Base-by-base conservation (phyloP, 2,329 filamentous ascomycete species). In the Zasmidium cellare region DNA sequence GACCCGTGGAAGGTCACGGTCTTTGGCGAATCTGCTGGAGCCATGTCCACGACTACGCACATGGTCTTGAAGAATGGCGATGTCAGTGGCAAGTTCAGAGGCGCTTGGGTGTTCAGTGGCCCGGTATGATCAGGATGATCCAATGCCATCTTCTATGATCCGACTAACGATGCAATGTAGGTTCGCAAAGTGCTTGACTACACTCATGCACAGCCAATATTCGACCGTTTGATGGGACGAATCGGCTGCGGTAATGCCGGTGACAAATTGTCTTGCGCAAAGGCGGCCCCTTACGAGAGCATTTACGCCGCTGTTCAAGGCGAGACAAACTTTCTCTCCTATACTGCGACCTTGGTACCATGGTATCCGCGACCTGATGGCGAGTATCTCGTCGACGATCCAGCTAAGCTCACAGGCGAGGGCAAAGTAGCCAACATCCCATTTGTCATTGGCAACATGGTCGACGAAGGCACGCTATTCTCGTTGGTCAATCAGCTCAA, bases 111-210 rank as follows among this genome's bases (percentile, higher is more conserved):
- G 14, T 31, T 31, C 28, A 31, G 28, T 31, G 28, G 28, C 7
- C 28, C 28, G 28, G 28, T 31, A 31, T 7, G 28, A 7, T 14
- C n/a, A n/a, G n/a, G n/a, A n/a, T n/a, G n/a, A n/a, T n/a, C n/a
- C n/a, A n/a, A n/a, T n/a, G n/a, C n/a, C n/a, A n/a, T n/a, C n/a
- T n/a, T n/a, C n/a, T n/a, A n/a, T n/a, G n/a, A n/a, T n/a, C n/a
- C n/a, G 28, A 91, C 92, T 64, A 92, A 92, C 88, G 83, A 88
- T 75, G 88, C 85, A 1, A 87, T 88, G 1, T 84, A 80, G 56
- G 51, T 76, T 6, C 69, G 72, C 3, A 76, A 76, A 18, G 71
- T 75, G 1, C 67, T 75, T 16, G 57, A 53, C 31, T 51, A 50
- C 18, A 65, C 81, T 82, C 38, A 50, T 23, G 52, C 44, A 38